Evolutionary conservation across 2,329 filamentous ascomycete genomes (phyloP), one percentile per base, ranked within the genome.

Genomic region (Curvularia eragrostidis): DNA sequence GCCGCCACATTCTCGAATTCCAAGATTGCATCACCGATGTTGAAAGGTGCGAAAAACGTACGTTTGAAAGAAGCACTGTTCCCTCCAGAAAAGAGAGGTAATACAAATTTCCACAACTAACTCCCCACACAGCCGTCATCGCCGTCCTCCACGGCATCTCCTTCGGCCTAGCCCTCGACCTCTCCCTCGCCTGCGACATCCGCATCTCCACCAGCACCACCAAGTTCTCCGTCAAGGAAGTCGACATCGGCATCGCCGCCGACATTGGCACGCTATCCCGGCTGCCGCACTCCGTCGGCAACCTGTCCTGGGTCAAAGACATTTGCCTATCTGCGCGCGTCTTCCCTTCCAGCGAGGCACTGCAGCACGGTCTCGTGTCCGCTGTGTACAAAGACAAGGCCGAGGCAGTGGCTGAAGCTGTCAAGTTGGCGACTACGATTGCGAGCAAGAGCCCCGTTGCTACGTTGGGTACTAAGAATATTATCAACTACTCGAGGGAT

Each of bases 361-460:
- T 87, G 50, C 76, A 81, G n/a, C 84, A 88, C 1, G 91, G 91
- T 0, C 87, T 91, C 54, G 89, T 93, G 44, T 89, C 85, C 70
- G 81, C 82, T 42, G 88, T 93, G 26, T 82, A 83, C 54, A 82
- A 84, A 44, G 81, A 78, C 58, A 81, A 95, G 79, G 81, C 81
- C 18, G 84, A 82, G 42, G 85, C 89, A 2, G 73, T 96, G 23
- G 78, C 79, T 39, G 84, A 84, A 36, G 92, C 84, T 0, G 47
- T 93, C 59, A 81, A 85, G 61, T 71, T 91, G 69, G 91, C 89
- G 0, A 77, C 71, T 10, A 68, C 87, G 69, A 85, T 97, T 57
- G 90, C 91, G 26, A 80, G 75, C 18, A 97, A 97, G 84, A 95
- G 91, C 71, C 94, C 94, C 0, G 88, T 98, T 21, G 93, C 92